Percentiles rank a stretch among this genome's conserved stretches.
phyloP scores from a whole-genome alignment of 1,139 yeast species.

The Nakaseomyces bracarensis region DNA sequence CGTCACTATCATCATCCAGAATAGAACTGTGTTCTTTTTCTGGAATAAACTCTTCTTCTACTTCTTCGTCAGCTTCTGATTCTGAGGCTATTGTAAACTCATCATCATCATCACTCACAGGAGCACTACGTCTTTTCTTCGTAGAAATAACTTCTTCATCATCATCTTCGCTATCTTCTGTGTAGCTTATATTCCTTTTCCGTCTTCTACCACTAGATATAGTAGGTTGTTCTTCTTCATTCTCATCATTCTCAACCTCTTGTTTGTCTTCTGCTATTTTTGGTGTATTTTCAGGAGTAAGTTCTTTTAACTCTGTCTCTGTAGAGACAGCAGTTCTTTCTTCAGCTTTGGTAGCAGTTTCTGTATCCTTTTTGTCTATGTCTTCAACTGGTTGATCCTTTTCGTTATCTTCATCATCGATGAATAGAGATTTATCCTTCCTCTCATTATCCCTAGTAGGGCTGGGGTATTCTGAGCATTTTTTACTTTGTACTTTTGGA shows the following conservation, averaged over 20 bases:
- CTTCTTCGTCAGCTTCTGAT: neutral
- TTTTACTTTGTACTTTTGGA: slow-evolving; percentile 7
- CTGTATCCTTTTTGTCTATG: neutral
- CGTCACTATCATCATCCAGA: slow-evolving; percentile 26
- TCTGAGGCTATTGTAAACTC: neutral
- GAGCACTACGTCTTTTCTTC: slow-evolving; percentile 26
- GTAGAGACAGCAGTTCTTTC: neutral
- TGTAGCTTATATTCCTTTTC: slow-evolving; percentile 33
- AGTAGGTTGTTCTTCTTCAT: neutral
- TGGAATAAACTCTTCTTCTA: too few species aligned
- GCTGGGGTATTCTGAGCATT: neutral
- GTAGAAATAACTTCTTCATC: slow-evolving; percentile 21
- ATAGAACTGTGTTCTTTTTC: slow-evolving; percentile 10
- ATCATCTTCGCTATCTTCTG: slow-evolving; percentile 36
- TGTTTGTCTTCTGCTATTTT: slow-evolving; percentile 5
- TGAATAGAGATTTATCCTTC: neutral
- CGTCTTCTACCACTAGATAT: slow-evolving; percentile 10
- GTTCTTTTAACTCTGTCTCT: neutral
- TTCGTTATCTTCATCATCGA: neutral
- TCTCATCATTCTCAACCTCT: slow-evolving; percentile 4
- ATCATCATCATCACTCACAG: slow-evolving; percentile 13
- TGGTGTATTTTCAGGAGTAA: neutral
- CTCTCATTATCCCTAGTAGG: slow-evolving; percentile 7
- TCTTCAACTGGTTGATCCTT: too few species aligned
- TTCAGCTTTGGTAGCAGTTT: neutral